These are phyloP conservation scores for Prunus armeniaca DNA, from an alignment of 306 rosid species.

Conservation along the genomic window DNA sequence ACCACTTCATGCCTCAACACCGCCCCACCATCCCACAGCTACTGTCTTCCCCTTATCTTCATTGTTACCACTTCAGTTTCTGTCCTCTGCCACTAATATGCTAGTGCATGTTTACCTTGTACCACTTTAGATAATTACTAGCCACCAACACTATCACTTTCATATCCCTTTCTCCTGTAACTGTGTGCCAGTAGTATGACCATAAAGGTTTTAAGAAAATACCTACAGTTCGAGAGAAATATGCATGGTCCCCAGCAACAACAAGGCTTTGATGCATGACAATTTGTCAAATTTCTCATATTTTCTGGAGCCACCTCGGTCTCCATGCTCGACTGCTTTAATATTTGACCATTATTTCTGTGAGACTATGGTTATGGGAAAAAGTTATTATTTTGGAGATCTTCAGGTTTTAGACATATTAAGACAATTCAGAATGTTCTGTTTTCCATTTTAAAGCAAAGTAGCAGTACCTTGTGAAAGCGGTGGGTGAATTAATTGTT, in stretches of 20 bases:
- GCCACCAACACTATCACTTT: not conserved
- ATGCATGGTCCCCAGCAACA: not conserved
- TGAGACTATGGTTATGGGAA: not conserved
- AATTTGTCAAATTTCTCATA: not conserved
- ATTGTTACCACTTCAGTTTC: not conserved
- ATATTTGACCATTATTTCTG: not conserved
- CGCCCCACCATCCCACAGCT: not conserved
- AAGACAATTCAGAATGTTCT: not conserved
- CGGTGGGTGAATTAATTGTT: not conserved
- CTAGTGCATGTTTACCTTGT: not conserved
- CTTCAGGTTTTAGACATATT: not conserved
- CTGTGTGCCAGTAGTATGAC: not conserved
- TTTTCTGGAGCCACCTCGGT: not conserved
- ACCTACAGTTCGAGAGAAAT: not conserved
- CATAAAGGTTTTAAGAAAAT: not conserved
- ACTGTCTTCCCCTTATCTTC: not conserved
- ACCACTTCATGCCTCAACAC: not conserved
- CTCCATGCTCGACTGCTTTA: conserved; percentile 5
- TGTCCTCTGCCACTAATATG: not conserved
- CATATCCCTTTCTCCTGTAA: not conserved
- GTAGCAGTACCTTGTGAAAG: not conserved
- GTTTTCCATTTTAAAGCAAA: not conserved
- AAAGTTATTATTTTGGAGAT: not conserved
- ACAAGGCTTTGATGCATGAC: not conserved
- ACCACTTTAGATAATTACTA: not conserved